Conservation (phyloP, 2,329 filamentous ascomycete species). For the Colletotrichum gigasporum region DNA sequence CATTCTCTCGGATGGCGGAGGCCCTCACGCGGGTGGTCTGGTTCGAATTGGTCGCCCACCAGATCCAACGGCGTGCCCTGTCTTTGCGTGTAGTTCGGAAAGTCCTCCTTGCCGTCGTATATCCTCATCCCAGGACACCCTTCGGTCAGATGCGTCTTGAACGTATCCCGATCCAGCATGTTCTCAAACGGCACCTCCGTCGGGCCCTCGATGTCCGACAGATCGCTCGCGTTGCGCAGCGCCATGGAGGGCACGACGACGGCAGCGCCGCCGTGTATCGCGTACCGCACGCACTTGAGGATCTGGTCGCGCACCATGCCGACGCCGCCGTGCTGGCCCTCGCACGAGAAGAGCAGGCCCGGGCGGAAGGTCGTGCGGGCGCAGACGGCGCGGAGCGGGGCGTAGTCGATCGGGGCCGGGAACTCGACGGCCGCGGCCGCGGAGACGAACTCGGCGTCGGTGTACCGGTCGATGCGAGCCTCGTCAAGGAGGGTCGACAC, state of each 20-base stretch:
- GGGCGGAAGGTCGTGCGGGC: conserved; percentile 42
- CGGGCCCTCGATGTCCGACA: conserved; percentile 42
- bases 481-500: conserved; percentile 9
- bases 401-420: conserved; percentile 43
- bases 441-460: conserved; percentile 34
- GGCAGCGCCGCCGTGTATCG: conserved; percentile 47
- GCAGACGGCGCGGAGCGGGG: conserved; percentile 44
- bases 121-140: conserved; percentile 41
- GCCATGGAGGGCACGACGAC: conserved; percentile 48
- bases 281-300: conserved; percentile 50
- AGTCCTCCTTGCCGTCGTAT: conserved; percentile 40
- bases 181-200: conserved; percentile 40
- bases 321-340: conserved; percentile 49
- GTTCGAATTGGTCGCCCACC: conserved; percentile 43
- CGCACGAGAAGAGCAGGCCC: conserved; percentile 49
- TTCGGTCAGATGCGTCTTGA: conserved; percentile 35
- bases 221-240: conserved; percentile 42
- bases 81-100: conserved; percentile 36
- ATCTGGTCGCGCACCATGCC: conserved; percentile 52
- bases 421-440: conserved; percentile 45
- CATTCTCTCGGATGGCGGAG: conserved; percentile 37
- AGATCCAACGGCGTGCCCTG: conserved; percentile 34
- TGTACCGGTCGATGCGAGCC: conserved; percentile 11
- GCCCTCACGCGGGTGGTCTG: conserved; percentile 37
- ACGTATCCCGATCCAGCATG: conserved; percentile 39